Evolutionary conservation across 306 rosid genomes (phyloP), one percentile per base, ranked within the genome.

Genomic region (Vigna radiata): DNA sequence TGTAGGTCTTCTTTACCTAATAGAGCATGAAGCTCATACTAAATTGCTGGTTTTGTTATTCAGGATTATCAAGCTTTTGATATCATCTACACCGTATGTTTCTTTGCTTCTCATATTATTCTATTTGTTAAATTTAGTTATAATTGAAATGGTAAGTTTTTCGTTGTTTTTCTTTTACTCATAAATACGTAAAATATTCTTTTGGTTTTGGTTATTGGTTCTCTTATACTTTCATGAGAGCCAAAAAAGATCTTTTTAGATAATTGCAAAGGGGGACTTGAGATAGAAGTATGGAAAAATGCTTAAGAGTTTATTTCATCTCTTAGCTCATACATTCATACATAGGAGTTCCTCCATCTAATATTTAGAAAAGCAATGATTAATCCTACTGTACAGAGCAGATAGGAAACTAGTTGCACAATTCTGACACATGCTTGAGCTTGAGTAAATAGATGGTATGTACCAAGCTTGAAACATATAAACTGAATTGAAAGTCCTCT

Each of bases 51-150:
- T 86, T 54, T 84, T 79, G 81, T 78, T 92, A 86, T 88, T 95
- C 91, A 95, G 89, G 89, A 90, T 92, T 86, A 89, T 92, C 86
- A 83, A 81, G 85, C 92, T 88, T 79, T 85, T 95, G 81, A 83
- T 92, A 88, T 77, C 89, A 77, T 87, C 95, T 71, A 95, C 98
- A 41, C 98, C 97, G 96, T 95, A 92, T 15, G 90, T 69, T 73
- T 71, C 84, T 66, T 59, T 68, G 6, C 47, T 68, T 76, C 63
- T 6, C 39, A 12, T 52, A 7, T 14, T 61, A 61, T 29, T 2
- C 64, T 75, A 13, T 41, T 27, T 47, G 54, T 63, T 48, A 19
- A 11, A 17, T 61, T 6, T 60, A 65, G n/a, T 21, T 73, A 12
- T 11, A 47, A 46, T 23, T 47, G 39, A 54, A 67, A 36, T 65